A percentile compares a stretch with the other conserved stretches of the same genome.
Conservation (phyloP, 1,284 basidiomycete species). For the Anthracocystis setariae region DNA sequence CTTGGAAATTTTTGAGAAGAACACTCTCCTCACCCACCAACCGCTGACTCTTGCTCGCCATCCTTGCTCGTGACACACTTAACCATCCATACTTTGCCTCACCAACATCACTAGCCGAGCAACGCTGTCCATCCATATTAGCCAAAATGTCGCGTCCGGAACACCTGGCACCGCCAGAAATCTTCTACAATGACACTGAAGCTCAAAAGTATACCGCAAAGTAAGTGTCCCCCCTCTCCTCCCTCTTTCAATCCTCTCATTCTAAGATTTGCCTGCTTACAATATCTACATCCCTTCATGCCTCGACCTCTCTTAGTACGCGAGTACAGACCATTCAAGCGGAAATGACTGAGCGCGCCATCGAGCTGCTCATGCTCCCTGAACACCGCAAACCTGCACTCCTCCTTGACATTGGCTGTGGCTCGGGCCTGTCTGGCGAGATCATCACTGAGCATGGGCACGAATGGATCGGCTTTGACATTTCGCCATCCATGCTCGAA, state of each 20-base stretch:
- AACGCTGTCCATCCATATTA: too few relatives aligned
- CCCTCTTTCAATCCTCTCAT: background rate
- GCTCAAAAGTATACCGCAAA: conserved; percentile 91
- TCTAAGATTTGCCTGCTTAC: too few relatives aligned
- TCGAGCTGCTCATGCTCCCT: conserved; percentile 88
- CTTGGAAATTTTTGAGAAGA: conserved; percentile 41
- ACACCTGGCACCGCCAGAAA: conserved; percentile 92
- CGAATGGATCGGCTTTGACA: conserved; percentile 92
- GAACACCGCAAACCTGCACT: conserved; percentile 67
- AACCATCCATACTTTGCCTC: background rate
- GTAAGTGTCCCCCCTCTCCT: too few relatives aligned
- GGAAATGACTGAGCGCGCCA: conserved; percentile 94
- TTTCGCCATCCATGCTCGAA: conserved; percentile 87
- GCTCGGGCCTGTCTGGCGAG: conserved; percentile 96
- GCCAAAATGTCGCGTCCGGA: conserved; percentile 91
- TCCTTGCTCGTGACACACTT: background rate
- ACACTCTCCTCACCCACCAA: conserved; percentile 4
- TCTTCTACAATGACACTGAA: conserved; percentile 95
- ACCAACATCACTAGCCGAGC: background rate
- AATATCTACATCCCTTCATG: conserved; percentile 2
- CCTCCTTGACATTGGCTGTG: conserved; percentile 95
- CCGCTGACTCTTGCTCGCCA: background rate
- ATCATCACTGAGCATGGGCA: conserved; percentile 94
- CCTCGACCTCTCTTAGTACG: conserved; percentile 68
- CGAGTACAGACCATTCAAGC: conserved; percentile 97